phyloP scores from a whole-genome alignment of 192 early-diverging fungal genomes.

The Spinellus fusiger region DNA sequence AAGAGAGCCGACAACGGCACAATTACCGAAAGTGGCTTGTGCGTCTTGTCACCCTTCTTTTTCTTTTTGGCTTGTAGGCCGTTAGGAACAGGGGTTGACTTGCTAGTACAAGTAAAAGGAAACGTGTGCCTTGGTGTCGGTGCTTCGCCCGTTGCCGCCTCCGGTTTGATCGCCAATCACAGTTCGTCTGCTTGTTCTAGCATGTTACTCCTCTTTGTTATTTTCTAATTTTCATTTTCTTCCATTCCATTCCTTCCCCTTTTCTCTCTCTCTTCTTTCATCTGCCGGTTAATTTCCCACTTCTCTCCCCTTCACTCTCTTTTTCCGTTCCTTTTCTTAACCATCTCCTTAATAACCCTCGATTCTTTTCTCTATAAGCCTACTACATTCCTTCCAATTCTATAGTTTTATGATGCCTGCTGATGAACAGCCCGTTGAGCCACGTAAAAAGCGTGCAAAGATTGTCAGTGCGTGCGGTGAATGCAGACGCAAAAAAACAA shows the following conservation, averaged over 20 bases:
- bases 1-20: too few relatives aligned
- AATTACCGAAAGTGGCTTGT: too few relatives aligned
- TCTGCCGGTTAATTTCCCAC: background rate
- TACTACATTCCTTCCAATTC: background rate
- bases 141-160: background rate
- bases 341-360: background rate
- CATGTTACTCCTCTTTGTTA: background rate
- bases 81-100: background rate
- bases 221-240: background rate
- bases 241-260: background rate
- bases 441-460: conserved; percentile 32
- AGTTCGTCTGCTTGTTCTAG: background rate
- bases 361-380: background rate
- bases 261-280: background rate
- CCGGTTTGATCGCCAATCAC: background rate
- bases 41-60: background rate
- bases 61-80: background rate
- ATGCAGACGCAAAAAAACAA: conserved; percentile 32
- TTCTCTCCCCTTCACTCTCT: background rate
- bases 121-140: background rate
- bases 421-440: conserved; percentile 14
- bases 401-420: conserved; percentile 7
- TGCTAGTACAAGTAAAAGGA: background rate
- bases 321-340: background rate
- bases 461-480: conserved; percentile 34